These are phyloP conservation scores for Solanum etuberosum DNA, from an alignment of 257 asterid species.

Conservation along the genomic window DNA sequence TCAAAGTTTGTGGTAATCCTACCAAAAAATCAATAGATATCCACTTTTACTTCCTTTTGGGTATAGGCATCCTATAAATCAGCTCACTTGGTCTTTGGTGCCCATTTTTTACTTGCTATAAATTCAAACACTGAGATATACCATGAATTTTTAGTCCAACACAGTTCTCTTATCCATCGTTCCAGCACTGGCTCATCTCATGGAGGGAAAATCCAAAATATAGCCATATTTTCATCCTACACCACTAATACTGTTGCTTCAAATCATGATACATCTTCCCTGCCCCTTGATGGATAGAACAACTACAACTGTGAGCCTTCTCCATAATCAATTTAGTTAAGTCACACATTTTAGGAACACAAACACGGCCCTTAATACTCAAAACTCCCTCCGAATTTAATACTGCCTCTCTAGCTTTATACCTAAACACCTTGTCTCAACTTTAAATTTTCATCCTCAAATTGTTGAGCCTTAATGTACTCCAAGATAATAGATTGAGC, in stretches of 20 bases:
- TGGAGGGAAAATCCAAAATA: not conserved
- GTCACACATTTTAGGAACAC: not conserved
- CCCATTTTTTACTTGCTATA: not conserved
- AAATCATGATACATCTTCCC: not conserved
- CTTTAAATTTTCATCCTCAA: not conserved
- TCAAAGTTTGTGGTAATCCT: not conserved
- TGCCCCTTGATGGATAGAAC: not conserved
- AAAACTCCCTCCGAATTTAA: not conserved
- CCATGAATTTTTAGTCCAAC: not conserved
- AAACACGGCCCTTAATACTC: not conserved
- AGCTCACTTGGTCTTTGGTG: not conserved
- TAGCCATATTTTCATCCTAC: not conserved
- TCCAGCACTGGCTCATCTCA: not conserved
- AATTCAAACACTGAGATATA: not conserved
- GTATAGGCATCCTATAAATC: not conserved
- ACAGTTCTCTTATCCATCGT: not conserved
- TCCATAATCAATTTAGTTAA: not conserved
- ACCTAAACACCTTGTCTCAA: not conserved
- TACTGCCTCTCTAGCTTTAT: not conserved
- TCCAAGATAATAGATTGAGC: not conserved
- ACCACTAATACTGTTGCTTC: not conserved
- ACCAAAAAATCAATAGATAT: not conserved
- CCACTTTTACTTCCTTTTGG: not conserved
- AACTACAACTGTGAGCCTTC: not conserved
- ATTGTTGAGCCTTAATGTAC: not conserved